phyloP scores from a whole-genome alignment of 805 yeast genomes.

The Kodamaea fukazawae region DNA sequence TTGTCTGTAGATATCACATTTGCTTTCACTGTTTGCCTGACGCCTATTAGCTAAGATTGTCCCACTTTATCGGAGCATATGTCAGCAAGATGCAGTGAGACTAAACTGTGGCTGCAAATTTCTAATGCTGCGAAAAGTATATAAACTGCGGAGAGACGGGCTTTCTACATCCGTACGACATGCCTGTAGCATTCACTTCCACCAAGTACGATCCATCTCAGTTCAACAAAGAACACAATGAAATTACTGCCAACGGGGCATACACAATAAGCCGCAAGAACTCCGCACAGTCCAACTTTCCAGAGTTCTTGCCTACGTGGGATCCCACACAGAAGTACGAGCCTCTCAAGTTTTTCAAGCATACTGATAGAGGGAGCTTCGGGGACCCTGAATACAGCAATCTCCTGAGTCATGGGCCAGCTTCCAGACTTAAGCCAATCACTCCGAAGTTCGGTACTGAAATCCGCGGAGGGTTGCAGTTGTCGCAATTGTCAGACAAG shows the following conservation, averaged over 20 bases:
- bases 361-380: conserved; percentile 27
- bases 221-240: conserved; percentile 20
- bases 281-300: conserved; percentile 21
- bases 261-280: conserved; percentile 24
- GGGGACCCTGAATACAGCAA: conserved; percentile 22
- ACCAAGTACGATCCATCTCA: conserved; percentile 24
- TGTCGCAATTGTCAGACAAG: conserved; percentile 22
- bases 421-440: conserved; percentile 16
- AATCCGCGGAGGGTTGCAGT: conserved; percentile 26
- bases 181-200: conserved; percentile 16
- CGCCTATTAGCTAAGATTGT: no score
- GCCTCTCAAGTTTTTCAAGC: conserved; percentile 25
- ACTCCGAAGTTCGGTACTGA: conserved; percentile 36
- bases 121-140: conserved; percentile 1
- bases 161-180: neutral
- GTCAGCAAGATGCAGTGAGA: no score
- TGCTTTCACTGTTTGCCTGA: no score
- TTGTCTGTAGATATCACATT: no score
- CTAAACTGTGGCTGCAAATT: conserved; percentile 9
- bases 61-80: no score
- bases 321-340: conserved; percentile 30
- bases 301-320: conserved; percentile 35
- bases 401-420: conserved; percentile 19
- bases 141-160: neutral
- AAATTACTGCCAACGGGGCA: conserved; percentile 22